Percentiles rank a stretch among this genome's conserved stretches.
phyloP scores from a whole-genome alignment of 495 filamentous ascomycete genomes.

The Bacidia rubella region DNA sequence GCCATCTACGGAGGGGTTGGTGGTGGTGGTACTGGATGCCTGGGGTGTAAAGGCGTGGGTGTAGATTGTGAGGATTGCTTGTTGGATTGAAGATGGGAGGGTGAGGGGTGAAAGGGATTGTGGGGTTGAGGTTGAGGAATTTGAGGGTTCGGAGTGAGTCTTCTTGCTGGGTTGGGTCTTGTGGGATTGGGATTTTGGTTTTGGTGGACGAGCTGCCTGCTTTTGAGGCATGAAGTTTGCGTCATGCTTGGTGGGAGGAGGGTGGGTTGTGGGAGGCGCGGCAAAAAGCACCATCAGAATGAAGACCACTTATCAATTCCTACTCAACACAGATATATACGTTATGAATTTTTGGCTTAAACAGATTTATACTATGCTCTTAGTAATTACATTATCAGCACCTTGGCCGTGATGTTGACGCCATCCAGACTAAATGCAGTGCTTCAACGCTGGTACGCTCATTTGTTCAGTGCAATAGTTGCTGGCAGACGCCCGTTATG shows the following conservation, averaged over 20 bases:
- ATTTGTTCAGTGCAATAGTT: neutral
- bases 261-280: neutral
- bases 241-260: neutral
- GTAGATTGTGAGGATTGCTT: slow-evolving; percentile 53
- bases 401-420: neutral
- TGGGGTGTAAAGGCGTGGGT: slow-evolving; percentile 42
- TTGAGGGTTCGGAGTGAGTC: neutral
- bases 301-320: no score
- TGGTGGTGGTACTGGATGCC: no score
- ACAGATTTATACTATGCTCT: neutral
- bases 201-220: neutral
- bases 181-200: neutral
- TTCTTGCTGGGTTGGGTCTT: neutral
- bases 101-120: neutral
- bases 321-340: no score
- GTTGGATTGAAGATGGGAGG: neutral
- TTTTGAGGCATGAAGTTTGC: neutral
- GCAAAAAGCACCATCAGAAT: no score
- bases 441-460: neutral
- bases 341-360: neutral
- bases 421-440: neutral
- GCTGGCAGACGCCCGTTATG: slow-evolving; percentile 2
- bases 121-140: neutral
- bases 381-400: neutral
- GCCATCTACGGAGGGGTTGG: no score